These are phyloP conservation scores for Dipteronia dyeriana DNA, from an alignment of 345 rosid genomes.

Conservation along the genomic window DNA sequence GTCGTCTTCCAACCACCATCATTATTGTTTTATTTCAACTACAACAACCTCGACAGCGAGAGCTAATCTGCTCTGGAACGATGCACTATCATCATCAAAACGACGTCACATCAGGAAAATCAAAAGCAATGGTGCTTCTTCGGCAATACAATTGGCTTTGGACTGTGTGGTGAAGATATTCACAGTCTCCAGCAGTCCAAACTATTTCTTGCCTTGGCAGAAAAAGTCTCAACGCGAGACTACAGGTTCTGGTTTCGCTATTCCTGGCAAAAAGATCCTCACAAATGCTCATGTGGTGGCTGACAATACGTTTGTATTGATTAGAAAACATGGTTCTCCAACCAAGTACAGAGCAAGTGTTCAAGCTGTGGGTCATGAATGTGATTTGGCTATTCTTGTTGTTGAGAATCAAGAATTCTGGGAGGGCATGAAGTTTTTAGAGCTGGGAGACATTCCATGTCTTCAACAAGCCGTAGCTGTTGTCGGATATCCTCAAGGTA, in stretches of 20 bases:
- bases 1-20: not conserved
- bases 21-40: not conserved
- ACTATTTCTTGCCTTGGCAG: slow-evolving; percentile 72
- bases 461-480: slow-evolving; percentile 80
- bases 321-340: slow-evolving; percentile 84
- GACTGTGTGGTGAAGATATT: slow-evolving; percentile 76
- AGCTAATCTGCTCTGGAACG: not conserved
- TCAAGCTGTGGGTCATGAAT: slow-evolving; percentile 79
- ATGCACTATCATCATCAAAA: not conserved
- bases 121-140: slow-evolving; percentile 26
- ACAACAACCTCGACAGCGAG: not conserved
- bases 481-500: slow-evolving; percentile 95
- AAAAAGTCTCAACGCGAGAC: slow-evolving; percentile 76
- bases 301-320: slow-evolving; percentile 77
- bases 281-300: slow-evolving; percentile 93
- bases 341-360: slow-evolving; percentile 67
- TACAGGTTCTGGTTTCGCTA: slow-evolving; percentile 75
- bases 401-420: slow-evolving; percentile 70
- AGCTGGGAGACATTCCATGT: slow-evolving; percentile 73
- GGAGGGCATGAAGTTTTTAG: slow-evolving; percentile 61
- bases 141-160: slow-evolving; percentile 50
- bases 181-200: slow-evolving; percentile 56
- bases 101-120: not conserved
- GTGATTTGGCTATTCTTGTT: slow-evolving; percentile 78
- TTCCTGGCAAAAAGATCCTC: slow-evolving; percentile 66